Evolutionary conservation across 2,329 filamentous ascomycete genomes (phyloP).

Genomic region (Fusarium xylarioides): DNA sequence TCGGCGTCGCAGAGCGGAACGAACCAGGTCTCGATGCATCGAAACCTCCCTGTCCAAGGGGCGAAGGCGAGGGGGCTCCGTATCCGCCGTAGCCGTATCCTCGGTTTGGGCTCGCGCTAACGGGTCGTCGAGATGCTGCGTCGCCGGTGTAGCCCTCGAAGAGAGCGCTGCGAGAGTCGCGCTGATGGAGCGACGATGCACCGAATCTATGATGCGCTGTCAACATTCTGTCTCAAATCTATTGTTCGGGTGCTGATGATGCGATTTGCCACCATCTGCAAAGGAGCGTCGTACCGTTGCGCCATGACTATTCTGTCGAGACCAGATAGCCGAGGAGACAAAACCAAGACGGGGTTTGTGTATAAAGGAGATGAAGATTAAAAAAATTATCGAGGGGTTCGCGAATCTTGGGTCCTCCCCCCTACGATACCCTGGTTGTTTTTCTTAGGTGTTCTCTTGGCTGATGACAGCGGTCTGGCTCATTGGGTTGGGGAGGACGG

Average conservation of each 20-base stretch:
- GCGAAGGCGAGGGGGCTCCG: slow-evolving; percentile 36
- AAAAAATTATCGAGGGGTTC: slow-evolving; percentile 27
- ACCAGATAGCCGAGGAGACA: background rate
- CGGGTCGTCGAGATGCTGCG: slow-evolving; percentile 51
- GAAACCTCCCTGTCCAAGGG: slow-evolving; percentile 23
- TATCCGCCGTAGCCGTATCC: slow-evolving; percentile 60
- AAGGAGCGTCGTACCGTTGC: slow-evolving; percentile 46
- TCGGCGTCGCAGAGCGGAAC: slow-evolving; percentile 75
- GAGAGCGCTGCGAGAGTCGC: slow-evolving; percentile 75
- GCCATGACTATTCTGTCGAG: slow-evolving; percentile 42
- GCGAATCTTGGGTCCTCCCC: slow-evolving; percentile 32
- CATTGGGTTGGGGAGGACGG: slow-evolving; percentile 19
- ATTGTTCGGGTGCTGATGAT: slow-evolving; percentile 8
- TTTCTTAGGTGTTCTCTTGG: slow-evolving; percentile 39
- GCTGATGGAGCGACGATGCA: slow-evolving; percentile 75
- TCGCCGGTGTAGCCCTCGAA: slow-evolving; percentile 75
- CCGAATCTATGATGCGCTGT: slow-evolving; percentile 63
- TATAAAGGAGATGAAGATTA: background rate
- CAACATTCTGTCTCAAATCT: slow-evolving; percentile 1
- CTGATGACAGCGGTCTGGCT: slow-evolving; percentile 24
- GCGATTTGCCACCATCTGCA: slow-evolving; percentile 12
- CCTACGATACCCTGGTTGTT: slow-evolving; percentile 40
- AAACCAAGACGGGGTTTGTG: background rate
- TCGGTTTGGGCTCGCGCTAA: slow-evolving; percentile 57
- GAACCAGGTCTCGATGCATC: slow-evolving; percentile 18